phyloP scores from a whole-genome alignment of 2,329 filamentous ascomycete species.

The Neoascochyta sp. region DNA sequence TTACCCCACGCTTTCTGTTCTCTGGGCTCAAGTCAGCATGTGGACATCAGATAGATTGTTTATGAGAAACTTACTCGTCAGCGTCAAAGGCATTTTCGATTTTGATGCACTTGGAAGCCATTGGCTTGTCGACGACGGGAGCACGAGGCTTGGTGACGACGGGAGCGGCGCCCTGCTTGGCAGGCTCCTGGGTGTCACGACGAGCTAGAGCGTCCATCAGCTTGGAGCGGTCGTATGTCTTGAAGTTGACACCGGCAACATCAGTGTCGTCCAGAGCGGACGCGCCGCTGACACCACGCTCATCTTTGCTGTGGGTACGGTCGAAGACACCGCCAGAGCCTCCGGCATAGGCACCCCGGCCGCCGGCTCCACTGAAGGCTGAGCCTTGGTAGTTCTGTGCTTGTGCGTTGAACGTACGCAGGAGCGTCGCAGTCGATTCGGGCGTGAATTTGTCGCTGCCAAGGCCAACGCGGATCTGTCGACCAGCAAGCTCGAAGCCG shows the following conservation, averaged over 20 bases:
- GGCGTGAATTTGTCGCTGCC: slow-evolving; percentile 99
- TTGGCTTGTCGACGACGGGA: slow-evolving; percentile 71
- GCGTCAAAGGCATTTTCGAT: slow-evolving; percentile 95
- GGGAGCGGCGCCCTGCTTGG: slow-evolving; percentile 17
- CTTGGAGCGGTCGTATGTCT: slow-evolving; percentile 96
- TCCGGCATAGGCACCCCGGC: slow-evolving; percentile 77
- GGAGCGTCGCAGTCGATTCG: slow-evolving; percentile 87
- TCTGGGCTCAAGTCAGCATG: slow-evolving; percentile 20
- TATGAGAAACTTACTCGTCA: slow-evolving; percentile 69
- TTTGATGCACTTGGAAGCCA: slow-evolving; percentile 89
- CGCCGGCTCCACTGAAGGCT: slow-evolving; percentile 84
- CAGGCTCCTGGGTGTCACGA: slow-evolving; percentile 68
- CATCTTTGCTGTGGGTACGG: slow-evolving; percentile 81
- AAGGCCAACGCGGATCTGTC: slow-evolving; percentile 95
- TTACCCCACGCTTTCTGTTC: slow-evolving; percentile 24
- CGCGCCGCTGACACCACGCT: slow-evolving; percentile 81
- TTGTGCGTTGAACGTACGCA: slow-evolving; percentile 80
- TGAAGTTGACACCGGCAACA: slow-evolving; percentile 98
- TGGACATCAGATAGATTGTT: neutral
- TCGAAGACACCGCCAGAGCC: slow-evolving; percentile 73
- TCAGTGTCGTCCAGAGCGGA: slow-evolving; percentile 97
- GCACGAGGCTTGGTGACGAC: slow-evolving; percentile 70
- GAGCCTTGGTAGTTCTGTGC: slow-evolving; percentile 72
- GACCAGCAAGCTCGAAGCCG: slow-evolving; percentile 94
- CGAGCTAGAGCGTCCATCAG: slow-evolving; percentile 98